These are phyloP conservation scores for Potentilla sterilis DNA, from an alignment of 306 rosid genomes.

Conservation along the genomic window DNA sequence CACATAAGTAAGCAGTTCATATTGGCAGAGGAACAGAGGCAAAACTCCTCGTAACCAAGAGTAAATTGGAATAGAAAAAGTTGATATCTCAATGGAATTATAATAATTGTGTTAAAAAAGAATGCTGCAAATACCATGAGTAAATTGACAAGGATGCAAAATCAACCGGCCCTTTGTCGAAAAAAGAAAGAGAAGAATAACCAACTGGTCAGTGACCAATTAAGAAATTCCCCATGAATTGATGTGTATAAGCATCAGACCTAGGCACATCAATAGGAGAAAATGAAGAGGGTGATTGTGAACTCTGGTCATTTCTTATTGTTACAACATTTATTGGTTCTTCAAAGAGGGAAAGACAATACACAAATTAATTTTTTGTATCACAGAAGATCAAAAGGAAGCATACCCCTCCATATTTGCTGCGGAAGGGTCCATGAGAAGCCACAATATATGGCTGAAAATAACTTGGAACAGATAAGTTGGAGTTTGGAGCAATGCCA, in stretches of 20 bases:
- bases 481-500: constrained; percentile 74
- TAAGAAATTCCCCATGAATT: neutral
- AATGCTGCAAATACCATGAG: neutral
- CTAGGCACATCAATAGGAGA: neutral
- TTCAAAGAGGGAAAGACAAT: constrained; percentile 15
- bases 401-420: constrained; percentile 85
- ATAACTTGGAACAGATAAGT: constrained; percentile 82
- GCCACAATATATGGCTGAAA: constrained; percentile 91
- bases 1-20: neutral
- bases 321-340: neutral
- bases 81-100: neutral
- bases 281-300: neutral
- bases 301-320: neutral
- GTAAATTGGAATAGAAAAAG: neutral
- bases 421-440: constrained; percentile 88
- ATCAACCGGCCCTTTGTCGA: neutral
- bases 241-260: neutral
- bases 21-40: neutral
- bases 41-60: neutral
- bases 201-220: neutral
- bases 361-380: neutral
- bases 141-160: neutral
- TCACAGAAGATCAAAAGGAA: constrained; percentile 11
- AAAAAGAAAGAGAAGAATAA: too few species aligned
- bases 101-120: neutral